Base-by-base conservation (phyloP, 768 basidiomycete genomes). In the Hericium coralloides region DNA sequence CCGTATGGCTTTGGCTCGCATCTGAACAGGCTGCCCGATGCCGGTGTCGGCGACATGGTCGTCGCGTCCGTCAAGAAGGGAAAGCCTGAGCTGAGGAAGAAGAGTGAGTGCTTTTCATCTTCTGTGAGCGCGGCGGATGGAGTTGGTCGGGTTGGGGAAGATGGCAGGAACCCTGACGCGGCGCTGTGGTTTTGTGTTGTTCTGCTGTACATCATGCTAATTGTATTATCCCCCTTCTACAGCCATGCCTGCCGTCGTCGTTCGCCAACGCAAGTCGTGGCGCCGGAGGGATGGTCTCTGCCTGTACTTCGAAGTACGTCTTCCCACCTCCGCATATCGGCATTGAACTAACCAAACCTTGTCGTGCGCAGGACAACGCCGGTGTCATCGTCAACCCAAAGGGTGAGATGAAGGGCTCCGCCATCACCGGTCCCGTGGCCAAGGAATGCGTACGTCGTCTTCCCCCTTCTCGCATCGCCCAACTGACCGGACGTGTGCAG, bases 381-480 rank as follows among this genome's bases (percentile, higher is more conserved):
- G 93, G 94, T 72, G 94, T 95, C 55, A 95, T 95, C 60, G 93
- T 98, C 67, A 98, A 97, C 79, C 88, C 91, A 69, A 98, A 98
- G 82, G 95, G 95, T 67, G 97, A 99, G 79, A 99, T 99, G 97
- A 99, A 99, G 81, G 95, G 95, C 52, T 95, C 92, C 53, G 91
- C 92, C 59, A 95, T 97, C 70, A 91, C 93, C 38, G 93, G 93
- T 57, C 94, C 93, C 41, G 92, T 99, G 60, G 97, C 95, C 77
- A 99, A 98, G 84, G 95, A 98, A 92, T 98, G 97, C 70, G 91
- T 93, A 71, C 43, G 91, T 43, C 49, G 10, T 38, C 15, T 54
- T 52, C 49, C 4, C 47, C 8, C n/a, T 18, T 45, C 49, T 25
- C 22, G 4, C 22, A 10, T 60, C 10, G 62, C 47, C 38, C 37